Evolutionary conservation across 192 early-diverging fungal species (phyloP), one percentile per base, ranked within the genome.

Genomic region (Pilobolus umbonatus): DNA sequence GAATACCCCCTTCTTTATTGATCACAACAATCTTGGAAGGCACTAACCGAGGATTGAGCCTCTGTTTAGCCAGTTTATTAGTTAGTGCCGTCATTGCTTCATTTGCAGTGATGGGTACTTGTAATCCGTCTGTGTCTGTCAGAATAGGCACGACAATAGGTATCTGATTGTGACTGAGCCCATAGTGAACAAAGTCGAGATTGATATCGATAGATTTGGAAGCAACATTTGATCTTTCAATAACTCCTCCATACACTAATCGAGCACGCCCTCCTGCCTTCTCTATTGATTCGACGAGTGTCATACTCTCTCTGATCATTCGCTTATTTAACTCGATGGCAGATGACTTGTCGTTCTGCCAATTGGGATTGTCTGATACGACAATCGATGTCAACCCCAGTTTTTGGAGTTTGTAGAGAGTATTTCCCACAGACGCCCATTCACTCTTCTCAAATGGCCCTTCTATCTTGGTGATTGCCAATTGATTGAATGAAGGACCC

Each of bases 201-300:
- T 64, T 32, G 11, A 64, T 40, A 2, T 57, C 40, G 0, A 55
- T 38, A 10, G 36, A 49, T 8, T 43, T 15, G 6, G 11, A 22
- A 22, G 19, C 15, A 10, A 8, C 30, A 38, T 31, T 21, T 26
- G 25, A 15, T 24, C 44, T 46, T 6, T 72, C 67, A 61, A 90
- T 84, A 28, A 91, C 68, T 32, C 76, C 83, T 42, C 79, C 83
- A 62, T 85, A 85, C 9, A 93, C 65, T 0, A 87, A 78, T 39
- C 83, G 74, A 4, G 88, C 85, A 5, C 76, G 65, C 22, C 89
- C 93, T 21, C 88, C 88, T 32, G 79, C 78, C 7, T 61, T 64
- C 55, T 93, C 90, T 39, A 95, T 85, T 5, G 80, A 78, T 36
- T 94, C 85, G 0, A 82, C 78, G 3, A 90, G 43, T 5, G 76